Base-by-base conservation (phyloP, 139 green algal species). In the Bryopsis sp. region DNA sequence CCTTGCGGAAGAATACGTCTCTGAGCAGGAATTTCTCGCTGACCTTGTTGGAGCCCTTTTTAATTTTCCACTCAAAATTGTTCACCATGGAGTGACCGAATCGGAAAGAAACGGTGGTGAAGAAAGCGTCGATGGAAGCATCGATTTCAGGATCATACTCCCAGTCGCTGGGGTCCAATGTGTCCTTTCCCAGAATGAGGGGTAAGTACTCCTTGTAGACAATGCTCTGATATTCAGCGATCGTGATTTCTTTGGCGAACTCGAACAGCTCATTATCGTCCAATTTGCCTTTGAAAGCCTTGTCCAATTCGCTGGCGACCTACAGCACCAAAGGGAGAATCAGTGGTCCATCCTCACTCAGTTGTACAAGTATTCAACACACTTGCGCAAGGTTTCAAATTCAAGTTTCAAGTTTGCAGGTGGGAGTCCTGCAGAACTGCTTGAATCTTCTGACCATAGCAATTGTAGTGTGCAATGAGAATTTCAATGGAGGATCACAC, bases 201-300 rank as follows among this genome's bases (percentile, higher is more conserved):
- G 59, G 28, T 26, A 67, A 31, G 11, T 22, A 67, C 35, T 67
- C 59, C 5, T 67, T 67, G 59, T 47, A 67, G 6, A 67, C 59
- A 26, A 67, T 67, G 33, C 33, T 48, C 59, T 67, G 59, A 47
- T 67, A 67, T 47, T 67, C 59, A 7, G 59, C 32, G 11, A 67
- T 32, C 5, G 11, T 29, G 31, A 67, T 46, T 6, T 67, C 59
- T 15, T 32, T 39, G 7, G 59, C 59, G 31, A 33, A 67, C 33
- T 67, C 24, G 33, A 48, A 67, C 24, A 67, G 34, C 7, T 67
- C 59, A 6, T 67, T 31, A 19, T 67, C 59, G 31, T 26, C 8
- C 19, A 67, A 8, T 11, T 8, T 48, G 24, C 28, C 7, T 11
- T 6, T 26, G 33, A 61, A 61, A 11, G 3, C 7, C 35, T 8